These are phyloP conservation scores for Vaccinium macrocarpon DNA, from an alignment of 148 eudicot species.

Conservation along the genomic window DNA sequence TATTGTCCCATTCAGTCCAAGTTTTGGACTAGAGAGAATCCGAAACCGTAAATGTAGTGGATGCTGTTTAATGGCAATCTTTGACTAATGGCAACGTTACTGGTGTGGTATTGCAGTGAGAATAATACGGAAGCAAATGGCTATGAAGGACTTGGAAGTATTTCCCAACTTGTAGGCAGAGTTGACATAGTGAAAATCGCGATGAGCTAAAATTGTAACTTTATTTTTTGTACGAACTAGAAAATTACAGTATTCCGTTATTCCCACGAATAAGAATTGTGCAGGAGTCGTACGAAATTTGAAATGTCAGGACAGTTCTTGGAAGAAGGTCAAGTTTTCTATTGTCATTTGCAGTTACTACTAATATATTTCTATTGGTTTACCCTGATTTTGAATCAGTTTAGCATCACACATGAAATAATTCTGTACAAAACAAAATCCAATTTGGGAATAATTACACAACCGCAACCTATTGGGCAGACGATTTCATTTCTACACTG, in stretches of 20 bases:
- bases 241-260: neutral
- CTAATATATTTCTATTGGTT: neutral
- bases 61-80: neutral
- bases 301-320: neutral
- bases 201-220: neutral
- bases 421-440: neutral
- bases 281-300: neutral
- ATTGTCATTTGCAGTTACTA: neutral
- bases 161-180: conserved; percentile 7
- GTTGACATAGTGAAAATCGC: neutral
- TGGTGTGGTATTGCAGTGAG: conserved; percentile 5
- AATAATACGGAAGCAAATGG: neutral
- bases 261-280: neutral
- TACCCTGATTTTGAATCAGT: neutral
- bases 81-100: neutral
- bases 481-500: too few species aligned
- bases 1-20: too few species aligned
- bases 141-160: neutral
- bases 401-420: neutral
- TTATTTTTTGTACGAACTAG: neutral
- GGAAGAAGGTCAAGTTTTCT: neutral
- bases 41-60: too few species aligned
- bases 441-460: too few species aligned
- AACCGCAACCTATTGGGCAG: too few species aligned
- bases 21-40: too few species aligned